These are phyloP conservation scores for Dacryopinax primogenitus DNA, from an alignment of 768 basidiomycete species.

Conservation along the genomic window DNA sequence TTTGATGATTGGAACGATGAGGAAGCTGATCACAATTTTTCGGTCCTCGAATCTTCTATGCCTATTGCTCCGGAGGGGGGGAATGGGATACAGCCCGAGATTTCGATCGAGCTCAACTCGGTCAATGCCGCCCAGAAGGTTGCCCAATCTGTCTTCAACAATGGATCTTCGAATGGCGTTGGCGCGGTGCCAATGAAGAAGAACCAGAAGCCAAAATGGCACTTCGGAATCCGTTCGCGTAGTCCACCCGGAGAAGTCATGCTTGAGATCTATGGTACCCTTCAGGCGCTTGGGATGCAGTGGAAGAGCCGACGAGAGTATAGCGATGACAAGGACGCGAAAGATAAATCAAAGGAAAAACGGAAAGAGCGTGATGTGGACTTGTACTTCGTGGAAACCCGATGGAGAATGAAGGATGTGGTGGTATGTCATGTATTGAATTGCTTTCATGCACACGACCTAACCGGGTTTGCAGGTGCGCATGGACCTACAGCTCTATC, in stretches of 20 bases:
- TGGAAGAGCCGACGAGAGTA: conserved; percentile 50
- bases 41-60: conserved; percentile 80
- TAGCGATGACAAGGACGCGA: conserved; percentile 26
- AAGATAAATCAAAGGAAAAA: conserved; percentile 28
- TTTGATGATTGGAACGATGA: conserved; percentile 29
- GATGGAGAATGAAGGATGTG: conserved; percentile 78
- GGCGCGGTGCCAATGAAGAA: conserved; percentile 43
- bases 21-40: conserved; percentile 52
- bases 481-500: conserved; percentile 96
- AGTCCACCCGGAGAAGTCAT: conserved; percentile 98
- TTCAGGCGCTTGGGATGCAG: conserved; percentile 85
- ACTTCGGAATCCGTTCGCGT: conserved; percentile 91
- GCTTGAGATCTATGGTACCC: conserved; percentile 91
- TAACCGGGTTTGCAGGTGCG: conserved; percentile 45
- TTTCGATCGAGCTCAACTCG: conserved; percentile 15
- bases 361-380: conserved; percentile 30
- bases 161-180: not conserved
- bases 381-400: conserved; percentile 88
- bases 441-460: not conserved
- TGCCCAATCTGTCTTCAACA: conserved; percentile 21
- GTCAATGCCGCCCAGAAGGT: conserved; percentile 24
- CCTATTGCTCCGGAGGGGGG: conserved; percentile 37
- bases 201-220: conserved; percentile 77
- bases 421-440: conserved; percentile 49
- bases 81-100: conserved; percentile 14